Percentiles rank a stretch among this genome's conserved stretches.
Conservation (phyloP, 1,284 basidiomycete species). For the Leccinum ponderosum region DNA sequence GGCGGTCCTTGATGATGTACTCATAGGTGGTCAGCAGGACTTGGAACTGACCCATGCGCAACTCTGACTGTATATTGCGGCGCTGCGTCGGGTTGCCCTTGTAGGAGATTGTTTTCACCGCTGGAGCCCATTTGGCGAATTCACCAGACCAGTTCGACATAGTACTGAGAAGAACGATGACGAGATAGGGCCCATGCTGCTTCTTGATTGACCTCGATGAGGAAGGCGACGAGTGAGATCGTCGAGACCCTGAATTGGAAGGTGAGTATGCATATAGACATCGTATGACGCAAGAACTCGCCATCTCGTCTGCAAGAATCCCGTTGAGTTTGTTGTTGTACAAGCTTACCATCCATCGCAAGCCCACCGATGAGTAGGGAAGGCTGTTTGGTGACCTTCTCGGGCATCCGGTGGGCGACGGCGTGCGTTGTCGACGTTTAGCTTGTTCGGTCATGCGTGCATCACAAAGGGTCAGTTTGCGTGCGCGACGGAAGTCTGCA, state of each 20-base stretch:
- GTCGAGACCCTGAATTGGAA: constrained; percentile 82
- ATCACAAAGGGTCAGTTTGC: constrained; percentile 89
- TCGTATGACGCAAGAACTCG: constrained; percentile 33
- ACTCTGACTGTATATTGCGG: constrained; percentile 70
- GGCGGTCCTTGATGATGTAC: constrained; percentile 98
- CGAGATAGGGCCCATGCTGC: constrained; percentile 93
- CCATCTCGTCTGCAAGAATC: constrained; percentile 99
- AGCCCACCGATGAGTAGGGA: constrained; percentile 79
- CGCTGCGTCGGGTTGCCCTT: constrained; percentile 91
- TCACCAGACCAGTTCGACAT: constrained; percentile 99
- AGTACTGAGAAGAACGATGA: constrained; percentile 97
- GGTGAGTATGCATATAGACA: constrained; percentile 14
- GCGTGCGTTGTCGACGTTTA: constrained; percentile 93
- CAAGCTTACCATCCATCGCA: constrained; percentile 98
- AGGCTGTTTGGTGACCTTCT: constrained; percentile 87
- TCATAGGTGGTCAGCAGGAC: constrained; percentile 98
- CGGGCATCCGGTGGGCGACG: constrained; percentile 91
- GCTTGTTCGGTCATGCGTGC: constrained; percentile 89
- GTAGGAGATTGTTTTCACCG: constrained; percentile 85
- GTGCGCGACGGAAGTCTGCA: constrained; percentile 85
- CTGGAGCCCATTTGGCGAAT: constrained; percentile 96
- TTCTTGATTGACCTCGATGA: constrained; percentile 93
- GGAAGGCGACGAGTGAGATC: constrained; percentile 94
- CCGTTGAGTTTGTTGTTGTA: constrained; percentile 99
- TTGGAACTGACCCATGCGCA: constrained; percentile 86